phyloP scores from a whole-genome alignment of 169 alveolate genomes.

The Plasmodium vivax region DNA sequence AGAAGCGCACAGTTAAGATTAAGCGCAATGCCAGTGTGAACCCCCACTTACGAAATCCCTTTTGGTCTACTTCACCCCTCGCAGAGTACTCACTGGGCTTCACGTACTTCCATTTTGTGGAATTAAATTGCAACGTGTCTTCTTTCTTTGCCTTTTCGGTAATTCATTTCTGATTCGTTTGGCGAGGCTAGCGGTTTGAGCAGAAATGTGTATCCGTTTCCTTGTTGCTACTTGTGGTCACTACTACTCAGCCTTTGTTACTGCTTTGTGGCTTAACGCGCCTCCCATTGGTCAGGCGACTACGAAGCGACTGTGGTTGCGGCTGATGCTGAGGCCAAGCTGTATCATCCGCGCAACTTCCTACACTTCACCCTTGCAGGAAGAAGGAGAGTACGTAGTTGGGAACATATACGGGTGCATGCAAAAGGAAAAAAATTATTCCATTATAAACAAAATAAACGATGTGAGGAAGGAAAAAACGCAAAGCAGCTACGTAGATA shows the following conservation, averaged over 20 bases:
- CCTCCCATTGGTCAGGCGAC: not conserved
- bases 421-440: conserved; percentile 67
- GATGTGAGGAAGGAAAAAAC: conserved; percentile 33
- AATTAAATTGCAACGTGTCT: conserved; percentile 26
- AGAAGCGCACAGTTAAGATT: not conserved
- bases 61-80: not conserved
- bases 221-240: not conserved
- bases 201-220: not conserved
- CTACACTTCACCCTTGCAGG: conserved; percentile 20
- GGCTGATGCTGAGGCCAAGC: not conserved
- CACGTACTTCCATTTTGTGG: conserved; percentile 67
- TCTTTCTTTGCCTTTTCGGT: conserved; percentile 70
- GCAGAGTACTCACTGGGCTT: conserved; percentile 62
- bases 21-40: not conserved
- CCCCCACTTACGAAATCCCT: not conserved
- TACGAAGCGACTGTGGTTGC: not conserved
- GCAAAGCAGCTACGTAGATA: not conserved
- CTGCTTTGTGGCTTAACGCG: not conserved
- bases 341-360: not conserved
- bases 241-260: not conserved
- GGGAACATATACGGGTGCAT: conserved; percentile 61
- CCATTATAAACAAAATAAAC: conserved; percentile 41
- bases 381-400: conserved; percentile 67
- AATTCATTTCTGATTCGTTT: not conserved
- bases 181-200: not conserved